Evolutionary conservation across 1,139 yeast genomes (phyloP).

Genomic region (Hansenula lynferdii): DNA sequence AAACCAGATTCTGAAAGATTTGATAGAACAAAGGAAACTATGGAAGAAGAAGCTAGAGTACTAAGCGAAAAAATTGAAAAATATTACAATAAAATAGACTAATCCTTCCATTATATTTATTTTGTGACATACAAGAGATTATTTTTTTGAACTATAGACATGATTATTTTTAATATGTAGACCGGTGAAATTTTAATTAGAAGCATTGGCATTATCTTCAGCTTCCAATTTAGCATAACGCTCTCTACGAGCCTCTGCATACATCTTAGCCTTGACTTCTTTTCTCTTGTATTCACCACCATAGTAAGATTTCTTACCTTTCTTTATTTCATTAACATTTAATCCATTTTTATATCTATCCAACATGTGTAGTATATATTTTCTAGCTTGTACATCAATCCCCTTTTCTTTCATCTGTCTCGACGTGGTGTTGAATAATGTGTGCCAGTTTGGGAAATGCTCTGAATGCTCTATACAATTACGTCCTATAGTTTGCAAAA

Average conservation of each 20-base stretch:
- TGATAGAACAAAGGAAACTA: constrained; percentile 51
- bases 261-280: constrained; percentile 63
- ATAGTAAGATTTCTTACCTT: constrained; percentile 62
- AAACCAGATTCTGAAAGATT: constrained; percentile 46
- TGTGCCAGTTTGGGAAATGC: constrained; percentile 69
- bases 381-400: constrained; percentile 68
- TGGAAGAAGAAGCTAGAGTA: constrained; percentile 62
- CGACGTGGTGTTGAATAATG: constrained; percentile 55
- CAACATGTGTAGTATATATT: constrained; percentile 45
- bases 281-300: constrained; percentile 88
- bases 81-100: constrained; percentile 14
- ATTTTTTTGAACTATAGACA: background rate
- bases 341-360: constrained; percentile 53
- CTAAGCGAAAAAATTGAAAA: constrained; percentile 38
- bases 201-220: constrained; percentile 15
- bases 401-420: constrained; percentile 69
- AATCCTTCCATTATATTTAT: background rate
- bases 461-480: constrained; percentile 62
- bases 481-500: constrained; percentile 74
- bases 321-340: constrained; percentile 51
- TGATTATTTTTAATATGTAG: no score
- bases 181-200: background rate
- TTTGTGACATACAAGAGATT: background rate
- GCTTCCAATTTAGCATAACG: constrained; percentile 16
- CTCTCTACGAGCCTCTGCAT: constrained; percentile 52